A percentile compares a stretch with the other conserved stretches of the same genome.
Conservation (phyloP, 2,329 filamentous ascomycete species). For the Teratosphaeria zuluensis region DNA sequence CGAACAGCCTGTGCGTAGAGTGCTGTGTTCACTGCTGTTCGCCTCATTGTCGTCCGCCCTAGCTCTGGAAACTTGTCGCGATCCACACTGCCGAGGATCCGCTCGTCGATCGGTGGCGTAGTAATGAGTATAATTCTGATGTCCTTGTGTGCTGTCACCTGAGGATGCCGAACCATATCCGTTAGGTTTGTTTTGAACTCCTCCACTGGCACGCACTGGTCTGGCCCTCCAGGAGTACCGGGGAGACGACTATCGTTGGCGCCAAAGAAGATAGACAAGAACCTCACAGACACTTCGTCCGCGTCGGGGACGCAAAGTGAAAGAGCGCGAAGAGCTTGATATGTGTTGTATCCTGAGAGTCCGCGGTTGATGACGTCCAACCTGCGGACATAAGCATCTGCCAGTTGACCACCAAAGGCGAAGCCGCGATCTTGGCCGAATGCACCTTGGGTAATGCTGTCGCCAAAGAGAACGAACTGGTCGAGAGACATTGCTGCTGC, state of each 20-base stretch:
- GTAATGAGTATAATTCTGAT: constrained; percentile 64
- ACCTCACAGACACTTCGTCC: constrained; percentile 51
- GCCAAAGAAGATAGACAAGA: constrained; percentile 60
- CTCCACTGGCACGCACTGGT: constrained; percentile 71
- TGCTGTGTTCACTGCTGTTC: constrained; percentile 52
- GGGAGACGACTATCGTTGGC: constrained; percentile 79
- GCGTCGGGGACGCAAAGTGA: constrained; percentile 62
- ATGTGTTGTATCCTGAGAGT: constrained; percentile 74
- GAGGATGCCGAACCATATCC: constrained; percentile 62
- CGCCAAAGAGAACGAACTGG: constrained; percentile 67
- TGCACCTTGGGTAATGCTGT: constrained; percentile 71
- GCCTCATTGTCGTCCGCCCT: constrained; percentile 20
- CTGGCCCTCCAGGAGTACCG: constrained; percentile 42
- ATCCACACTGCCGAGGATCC: constrained; percentile 9
- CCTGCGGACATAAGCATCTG: constrained; percentile 60
- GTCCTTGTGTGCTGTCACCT: constrained; percentile 58
- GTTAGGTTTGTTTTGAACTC: constrained; percentile 64
- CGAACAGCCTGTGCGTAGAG: constrained; percentile 57
- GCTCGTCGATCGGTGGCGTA: constrained; percentile 53
- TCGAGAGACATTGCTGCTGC: constrained; percentile 26
- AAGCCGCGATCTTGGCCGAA: constrained; percentile 48
- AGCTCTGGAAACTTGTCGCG: constrained; percentile 7
- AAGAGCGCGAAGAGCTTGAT: constrained; percentile 60
- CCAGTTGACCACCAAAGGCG: constrained; percentile 62
- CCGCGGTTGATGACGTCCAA: constrained; percentile 85